Conservation (phyloP, 257 asterid species). For the Capsicum pubescens region DNA sequence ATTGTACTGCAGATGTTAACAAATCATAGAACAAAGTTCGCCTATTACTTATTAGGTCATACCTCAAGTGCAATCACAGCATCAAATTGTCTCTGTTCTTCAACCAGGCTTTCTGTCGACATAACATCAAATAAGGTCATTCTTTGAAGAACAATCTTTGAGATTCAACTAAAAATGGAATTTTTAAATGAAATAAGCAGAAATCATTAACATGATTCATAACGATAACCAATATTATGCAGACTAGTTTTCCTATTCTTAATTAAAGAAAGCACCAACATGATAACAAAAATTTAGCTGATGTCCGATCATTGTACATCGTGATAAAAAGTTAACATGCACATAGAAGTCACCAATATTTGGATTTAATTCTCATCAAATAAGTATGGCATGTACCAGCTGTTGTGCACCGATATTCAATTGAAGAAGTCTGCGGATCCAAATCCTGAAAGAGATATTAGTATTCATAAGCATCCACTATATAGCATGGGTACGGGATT, state of each 20-base stretch:
- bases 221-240: neutral
- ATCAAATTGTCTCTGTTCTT: conserved; percentile 80
- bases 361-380: conserved; percentile 25
- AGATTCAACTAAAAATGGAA: conserved; percentile 34
- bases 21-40: neutral
- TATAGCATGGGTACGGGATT: neutral
- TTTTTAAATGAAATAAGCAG: conserved; percentile 22
- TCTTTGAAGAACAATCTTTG: conserved; percentile 33
- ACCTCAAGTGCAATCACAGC: conserved; percentile 96
- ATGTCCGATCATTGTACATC: neutral
- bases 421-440: conserved; percentile 77
- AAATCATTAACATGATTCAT: neutral
- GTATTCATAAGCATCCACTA: conserved; percentile 3
- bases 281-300: neutral
- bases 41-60: conserved; percentile 23
- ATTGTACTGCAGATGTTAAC: neutral
- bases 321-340: neutral
- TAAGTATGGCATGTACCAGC: conserved; percentile 77
- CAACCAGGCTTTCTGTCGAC: conserved; percentile 82
- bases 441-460: conserved; percentile 67
- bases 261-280: neutral
- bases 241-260: neutral
- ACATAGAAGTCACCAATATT: neutral
- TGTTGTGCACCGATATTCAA: conserved; percentile 87
- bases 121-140: conserved; percentile 43